phyloP scores from a whole-genome alignment of 768 basidiomycete genomes.

The Rhodotorula kratochvilovae region DNA sequence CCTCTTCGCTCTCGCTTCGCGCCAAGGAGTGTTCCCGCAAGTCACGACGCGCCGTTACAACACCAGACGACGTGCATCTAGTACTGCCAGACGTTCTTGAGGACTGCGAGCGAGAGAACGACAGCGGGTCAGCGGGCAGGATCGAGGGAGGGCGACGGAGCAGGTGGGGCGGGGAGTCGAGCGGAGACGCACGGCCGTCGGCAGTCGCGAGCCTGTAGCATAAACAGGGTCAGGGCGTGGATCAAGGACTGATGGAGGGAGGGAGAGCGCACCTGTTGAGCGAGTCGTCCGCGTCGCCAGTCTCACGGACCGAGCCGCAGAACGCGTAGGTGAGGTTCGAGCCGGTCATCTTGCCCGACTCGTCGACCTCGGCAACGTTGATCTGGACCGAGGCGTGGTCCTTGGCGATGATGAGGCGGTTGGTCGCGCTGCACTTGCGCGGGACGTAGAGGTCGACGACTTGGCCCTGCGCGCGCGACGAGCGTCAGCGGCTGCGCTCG shows the following conservation, averaged over 20 bases:
- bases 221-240: not conserved
- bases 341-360: constrained; percentile 63
- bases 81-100: constrained; percentile 94
- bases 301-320: constrained; percentile 85
- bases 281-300: constrained; percentile 94
- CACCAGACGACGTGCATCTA: not conserved
- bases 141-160: not conserved
- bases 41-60: not conserved
- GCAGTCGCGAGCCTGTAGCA: constrained; percentile 70
- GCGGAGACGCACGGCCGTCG: constrained; percentile 71
- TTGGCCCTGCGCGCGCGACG: constrained; percentile 61
- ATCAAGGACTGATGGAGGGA: not conserved
- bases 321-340: constrained; percentile 79
- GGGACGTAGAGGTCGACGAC: constrained; percentile 99
- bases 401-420: constrained; percentile 97
- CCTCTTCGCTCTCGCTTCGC: not conserved
- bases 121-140: not conserved
- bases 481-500: not conserved
- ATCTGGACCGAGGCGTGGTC: constrained; percentile 99
- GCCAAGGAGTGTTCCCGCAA: not conserved
- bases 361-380: constrained; percentile 88
- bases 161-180: not conserved
- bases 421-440: constrained; percentile 70
- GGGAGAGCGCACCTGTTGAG: constrained; percentile 58
- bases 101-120: constrained; percentile 56